Conservation (phyloP, 352 stramenopile genomes). For the Globisporangium carolinianum region DNA sequence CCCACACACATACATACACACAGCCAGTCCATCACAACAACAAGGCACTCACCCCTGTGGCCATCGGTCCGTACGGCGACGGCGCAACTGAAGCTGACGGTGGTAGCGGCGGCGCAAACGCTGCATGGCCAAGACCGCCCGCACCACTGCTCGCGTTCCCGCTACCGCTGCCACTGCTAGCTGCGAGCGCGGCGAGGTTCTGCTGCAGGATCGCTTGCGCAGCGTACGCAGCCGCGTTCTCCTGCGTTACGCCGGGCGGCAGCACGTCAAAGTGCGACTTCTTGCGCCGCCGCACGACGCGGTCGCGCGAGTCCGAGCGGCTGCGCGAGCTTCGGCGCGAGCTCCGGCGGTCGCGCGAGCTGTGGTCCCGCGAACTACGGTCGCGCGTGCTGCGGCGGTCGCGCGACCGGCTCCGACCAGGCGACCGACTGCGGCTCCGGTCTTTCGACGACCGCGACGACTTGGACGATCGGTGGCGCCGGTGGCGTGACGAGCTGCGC, state of each 20-base stretch:
- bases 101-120: neutral
- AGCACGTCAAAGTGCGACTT: conserved; percentile 84
- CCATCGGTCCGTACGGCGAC: neutral
- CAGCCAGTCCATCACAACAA: conserved; percentile 8
- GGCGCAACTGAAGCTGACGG: conserved; percentile 11
- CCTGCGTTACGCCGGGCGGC: conserved; percentile 69
- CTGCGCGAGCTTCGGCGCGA: conserved; percentile 24
- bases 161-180: conserved; percentile 39
- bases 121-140: neutral
- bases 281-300: conserved; percentile 45
- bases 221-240: conserved; percentile 76
- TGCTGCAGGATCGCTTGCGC: conserved; percentile 82
- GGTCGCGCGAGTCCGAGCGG: conserved; percentile 35
- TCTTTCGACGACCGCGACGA: conserved; percentile 20
- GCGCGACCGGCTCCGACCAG: neutral
- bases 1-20: neutral
- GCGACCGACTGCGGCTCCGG: conserved; percentile 1
- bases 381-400: conserved; percentile 2
- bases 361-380: conserved; percentile 12
- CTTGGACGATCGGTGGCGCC: conserved; percentile 28
- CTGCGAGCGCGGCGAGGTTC: conserved; percentile 66
- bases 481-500: conserved; percentile 39
- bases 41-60: conserved; percentile 12
- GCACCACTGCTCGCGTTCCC: too few species aligned
- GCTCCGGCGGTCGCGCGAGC: conserved; percentile 22